Percentiles rank a stretch among this genome's conserved stretches.
Evolutionary conservation across 129 eudicot genomes (phyloP).

Genomic region (Flaveria linearis): DNA sequence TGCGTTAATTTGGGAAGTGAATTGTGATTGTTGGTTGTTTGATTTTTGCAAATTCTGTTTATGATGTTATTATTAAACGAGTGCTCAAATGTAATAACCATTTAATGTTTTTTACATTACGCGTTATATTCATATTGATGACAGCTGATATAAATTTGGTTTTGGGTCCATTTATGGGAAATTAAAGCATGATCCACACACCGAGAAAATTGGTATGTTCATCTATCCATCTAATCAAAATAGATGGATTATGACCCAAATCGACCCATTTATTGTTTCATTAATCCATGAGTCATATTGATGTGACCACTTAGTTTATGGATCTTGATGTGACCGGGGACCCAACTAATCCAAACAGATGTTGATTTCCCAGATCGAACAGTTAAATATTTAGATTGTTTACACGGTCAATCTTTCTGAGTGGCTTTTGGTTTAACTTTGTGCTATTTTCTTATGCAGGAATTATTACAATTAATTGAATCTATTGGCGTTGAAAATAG

Average conservation of each 20-base stretch:
- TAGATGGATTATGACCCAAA: slow-evolving; percentile 8
- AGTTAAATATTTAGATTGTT: background rate
- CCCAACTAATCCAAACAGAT: background rate
- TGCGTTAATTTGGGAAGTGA: too few species aligned
- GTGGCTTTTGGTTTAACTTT: background rate
- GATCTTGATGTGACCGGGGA: background rate
- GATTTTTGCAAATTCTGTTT: too few species aligned
- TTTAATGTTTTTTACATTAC: too few species aligned
- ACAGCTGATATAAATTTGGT: too few species aligned
- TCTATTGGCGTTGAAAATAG: slow-evolving; percentile 64
- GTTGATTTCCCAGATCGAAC: background rate
- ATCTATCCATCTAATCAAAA: background rate
- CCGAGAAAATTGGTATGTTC: too few species aligned
- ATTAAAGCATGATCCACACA: too few species aligned
- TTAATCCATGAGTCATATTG: background rate
- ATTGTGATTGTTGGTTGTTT: too few species aligned
- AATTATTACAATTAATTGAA: slow-evolving; percentile 64
- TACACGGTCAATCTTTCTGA: background rate
- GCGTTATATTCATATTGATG: too few species aligned
- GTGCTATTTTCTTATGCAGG: slow-evolving; percentile 39
- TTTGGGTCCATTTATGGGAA: too few species aligned
- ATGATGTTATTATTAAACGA: too few species aligned
- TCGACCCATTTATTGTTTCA: background rate
- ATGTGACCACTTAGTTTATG: slow-evolving; percentile 2
- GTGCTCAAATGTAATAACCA: too few species aligned